These are phyloP conservation scores for Diaporthe caulivora DNA, from an alignment of 2,329 filamentous ascomycete genomes.

Conservation along the genomic window DNA sequence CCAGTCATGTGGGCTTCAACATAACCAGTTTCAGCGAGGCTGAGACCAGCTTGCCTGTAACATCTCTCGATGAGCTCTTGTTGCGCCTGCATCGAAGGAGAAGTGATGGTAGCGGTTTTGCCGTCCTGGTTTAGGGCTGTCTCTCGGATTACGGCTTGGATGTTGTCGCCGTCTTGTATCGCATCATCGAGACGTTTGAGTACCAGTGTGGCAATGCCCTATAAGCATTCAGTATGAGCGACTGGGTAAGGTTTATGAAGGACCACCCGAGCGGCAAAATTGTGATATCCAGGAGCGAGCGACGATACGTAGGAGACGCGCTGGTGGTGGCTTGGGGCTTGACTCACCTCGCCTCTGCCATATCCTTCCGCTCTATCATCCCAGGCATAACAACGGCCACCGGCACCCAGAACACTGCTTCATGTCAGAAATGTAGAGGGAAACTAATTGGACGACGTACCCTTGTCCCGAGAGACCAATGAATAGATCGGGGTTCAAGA, in stretches of 20 bases:
- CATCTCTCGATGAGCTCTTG: slow-evolving; percentile 49
- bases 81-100: slow-evolving; percentile 51
- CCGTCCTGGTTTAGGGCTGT: slow-evolving; percentile 59
- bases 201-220: slow-evolving; percentile 57
- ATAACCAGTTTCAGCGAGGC: slow-evolving; percentile 47
- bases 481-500: not conserved
- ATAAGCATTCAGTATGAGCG: too few species aligned
- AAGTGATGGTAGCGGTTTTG: slow-evolving; percentile 53
- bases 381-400: not conserved
- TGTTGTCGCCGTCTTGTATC: slow-evolving; percentile 57
- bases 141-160: slow-evolving; percentile 54
- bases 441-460: not conserved
- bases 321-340: too few species aligned
- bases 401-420: not conserved
- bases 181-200: slow-evolving; percentile 62
- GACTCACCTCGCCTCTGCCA: slow-evolving; percentile 57
- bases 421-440: not conserved
- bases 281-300: too few species aligned
- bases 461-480: not conserved
- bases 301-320: too few species aligned
- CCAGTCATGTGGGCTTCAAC: slow-evolving; percentile 57
- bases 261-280: too few species aligned
- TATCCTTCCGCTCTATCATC: slow-evolving; percentile 49
- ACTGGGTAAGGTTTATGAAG: too few species aligned
- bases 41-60: slow-evolving; percentile 48